Evolutionary conservation across 805 yeast genomes (phyloP).

Genomic region (Kluyveromyces aestuarii): DNA sequence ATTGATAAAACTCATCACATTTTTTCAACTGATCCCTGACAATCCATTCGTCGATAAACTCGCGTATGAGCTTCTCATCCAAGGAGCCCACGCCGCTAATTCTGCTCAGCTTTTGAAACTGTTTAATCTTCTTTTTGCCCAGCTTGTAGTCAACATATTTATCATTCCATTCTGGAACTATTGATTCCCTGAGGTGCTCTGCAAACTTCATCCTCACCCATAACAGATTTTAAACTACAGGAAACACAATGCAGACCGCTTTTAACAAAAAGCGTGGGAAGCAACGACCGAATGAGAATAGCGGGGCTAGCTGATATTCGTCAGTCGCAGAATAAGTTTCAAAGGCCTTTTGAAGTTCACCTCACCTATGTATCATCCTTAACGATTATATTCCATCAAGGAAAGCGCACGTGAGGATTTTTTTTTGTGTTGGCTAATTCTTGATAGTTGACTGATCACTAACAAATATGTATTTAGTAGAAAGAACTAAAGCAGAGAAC

Average conservation of each 20-base stretch:
- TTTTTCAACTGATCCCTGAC: slow-evolving; percentile 21
- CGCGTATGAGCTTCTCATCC: slow-evolving; percentile 12
- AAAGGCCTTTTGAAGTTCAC: neutral
- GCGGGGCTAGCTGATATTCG: neutral
- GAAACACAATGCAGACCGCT: neutral
- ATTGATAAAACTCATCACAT: slow-evolving; percentile 26
- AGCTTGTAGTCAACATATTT: slow-evolving; percentile 65
- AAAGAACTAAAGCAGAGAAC: no score
- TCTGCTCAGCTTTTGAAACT: slow-evolving; percentile 9
- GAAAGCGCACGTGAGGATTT: neutral
- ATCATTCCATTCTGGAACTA: slow-evolving; percentile 82
- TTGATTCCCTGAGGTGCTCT: slow-evolving; percentile 52
- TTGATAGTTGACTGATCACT: neutral
- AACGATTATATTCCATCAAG: neutral
- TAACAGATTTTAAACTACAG: neutral
- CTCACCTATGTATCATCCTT: neutral
- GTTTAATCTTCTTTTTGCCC: slow-evolving; percentile 33
- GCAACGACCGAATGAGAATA: no score
- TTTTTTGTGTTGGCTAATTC: neutral
- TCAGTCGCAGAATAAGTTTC: neutral
- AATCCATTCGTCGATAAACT: slow-evolving; percentile 27
- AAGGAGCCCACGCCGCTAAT: slow-evolving; percentile 9
- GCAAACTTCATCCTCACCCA: slow-evolving; percentile 47
- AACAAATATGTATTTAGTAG: no score
- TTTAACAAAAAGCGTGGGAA: neutral